These are phyloP conservation scores for Pilaira anomala DNA, from an alignment of 192 early-diverging fungal species.

Conservation along the genomic window DNA sequence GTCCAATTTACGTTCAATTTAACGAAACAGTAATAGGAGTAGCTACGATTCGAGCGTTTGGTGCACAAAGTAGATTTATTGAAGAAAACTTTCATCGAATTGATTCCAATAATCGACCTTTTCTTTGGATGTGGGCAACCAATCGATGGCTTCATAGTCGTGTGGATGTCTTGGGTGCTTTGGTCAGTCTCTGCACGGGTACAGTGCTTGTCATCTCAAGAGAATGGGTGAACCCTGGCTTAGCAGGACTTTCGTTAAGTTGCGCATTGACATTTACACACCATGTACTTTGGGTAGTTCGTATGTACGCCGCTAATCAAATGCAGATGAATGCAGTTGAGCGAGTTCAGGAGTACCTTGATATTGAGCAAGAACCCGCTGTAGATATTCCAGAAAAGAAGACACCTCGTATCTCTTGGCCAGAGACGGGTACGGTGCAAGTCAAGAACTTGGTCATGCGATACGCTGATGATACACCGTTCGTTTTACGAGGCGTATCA, in stretches of 20 bases:
- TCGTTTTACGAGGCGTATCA: constrained; percentile 70
- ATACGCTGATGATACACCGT: constrained; percentile 76
- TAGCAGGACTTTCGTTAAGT: constrained; percentile 83
- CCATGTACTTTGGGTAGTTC: constrained; percentile 76
- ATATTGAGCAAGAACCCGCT: constrained; percentile 75
- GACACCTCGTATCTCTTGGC: constrained; percentile 50
- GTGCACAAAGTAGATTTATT: constrained; percentile 63
- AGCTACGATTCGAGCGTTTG: constrained; percentile 82
- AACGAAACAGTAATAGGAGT: constrained; percentile 75
- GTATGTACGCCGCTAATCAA: constrained; percentile 79
- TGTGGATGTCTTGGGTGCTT: constrained; percentile 73
- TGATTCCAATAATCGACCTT: constrained; percentile 81
- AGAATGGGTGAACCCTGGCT: constrained; percentile 68
- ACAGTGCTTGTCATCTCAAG: constrained; percentile 55
- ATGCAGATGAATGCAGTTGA: constrained; percentile 87
- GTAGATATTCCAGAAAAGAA: constrained; percentile 2
- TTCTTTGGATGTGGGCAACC: constrained; percentile 79
- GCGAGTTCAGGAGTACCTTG: constrained; percentile 80
- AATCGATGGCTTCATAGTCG: constrained; percentile 88
- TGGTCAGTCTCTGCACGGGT: constrained; percentile 71
- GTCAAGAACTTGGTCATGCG: constrained; percentile 70
- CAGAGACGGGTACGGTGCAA: constrained; percentile 62
- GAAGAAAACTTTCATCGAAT: constrained; percentile 53
- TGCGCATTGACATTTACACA: constrained; percentile 85
- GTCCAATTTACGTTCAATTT: constrained; percentile 77